A percentile compares a stretch with the other conserved stretches of the same genome.
phyloP scores from a whole-genome alignment of 2,329 filamentous ascomycete species.

The Trichophyton schoenleinii region DNA sequence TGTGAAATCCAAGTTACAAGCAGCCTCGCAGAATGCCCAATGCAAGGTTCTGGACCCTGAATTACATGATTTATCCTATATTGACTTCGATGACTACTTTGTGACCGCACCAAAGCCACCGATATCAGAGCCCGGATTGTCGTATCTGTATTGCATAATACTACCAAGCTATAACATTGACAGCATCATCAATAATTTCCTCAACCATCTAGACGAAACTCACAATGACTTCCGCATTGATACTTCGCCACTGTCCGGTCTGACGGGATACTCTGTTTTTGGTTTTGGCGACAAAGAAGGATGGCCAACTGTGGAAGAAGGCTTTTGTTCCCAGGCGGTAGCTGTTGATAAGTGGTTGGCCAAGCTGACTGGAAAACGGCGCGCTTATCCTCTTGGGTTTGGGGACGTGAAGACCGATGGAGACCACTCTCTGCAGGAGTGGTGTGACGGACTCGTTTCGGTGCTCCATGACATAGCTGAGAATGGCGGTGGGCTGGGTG shows the following conservation, averaged over 20 bases:
- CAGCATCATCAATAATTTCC: constrained; percentile 73
- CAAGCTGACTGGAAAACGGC: constrained; percentile 73
- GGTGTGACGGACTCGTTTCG: constrained; percentile 61
- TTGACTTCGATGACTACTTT: constrained; percentile 91
- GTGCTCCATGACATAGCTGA: constrained; percentile 49
- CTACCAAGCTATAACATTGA: constrained; percentile 93
- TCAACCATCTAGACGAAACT: constrained; percentile 79
- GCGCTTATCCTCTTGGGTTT: constrained; percentile 79
- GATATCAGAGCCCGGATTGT: constrained; percentile 35
- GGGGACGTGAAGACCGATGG: constrained; percentile 72
- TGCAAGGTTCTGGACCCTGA: constrained; percentile 43
- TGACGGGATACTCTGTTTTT: constrained; percentile 86
- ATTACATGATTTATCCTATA: constrained; percentile 65
- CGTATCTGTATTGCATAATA: constrained; percentile 71
- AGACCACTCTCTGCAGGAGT: constrained; percentile 56
- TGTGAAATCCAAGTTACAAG: constrained; percentile 35
- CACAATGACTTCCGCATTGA: constrained; percentile 96
- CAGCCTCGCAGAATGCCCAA: constrained; percentile 13
- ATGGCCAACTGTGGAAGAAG: constrained; percentile 82
- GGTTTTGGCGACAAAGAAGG: constrained; percentile 83
- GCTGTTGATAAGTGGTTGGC: constrained; percentile 94
- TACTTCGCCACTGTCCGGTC: constrained; percentile 61
- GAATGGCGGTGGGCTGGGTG: constrained; percentile 42
- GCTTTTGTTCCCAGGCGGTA: constrained; percentile 85
- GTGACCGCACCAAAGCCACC: constrained; percentile 56